phyloP scores from a whole-genome alignment of 805 yeast genomes.

The Myxozyma nipponensis region DNA sequence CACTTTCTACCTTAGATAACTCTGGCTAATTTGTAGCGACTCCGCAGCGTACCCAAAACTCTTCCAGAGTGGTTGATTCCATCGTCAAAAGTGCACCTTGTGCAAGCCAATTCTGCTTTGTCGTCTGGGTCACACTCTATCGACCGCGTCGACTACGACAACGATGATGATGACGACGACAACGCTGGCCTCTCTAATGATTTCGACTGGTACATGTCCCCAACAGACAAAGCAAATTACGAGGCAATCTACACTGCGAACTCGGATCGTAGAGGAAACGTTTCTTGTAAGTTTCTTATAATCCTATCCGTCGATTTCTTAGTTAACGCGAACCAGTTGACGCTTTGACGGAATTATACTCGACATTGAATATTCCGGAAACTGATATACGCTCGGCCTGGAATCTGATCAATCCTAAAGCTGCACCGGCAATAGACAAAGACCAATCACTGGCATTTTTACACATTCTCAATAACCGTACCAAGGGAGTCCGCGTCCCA shows the following conservation, averaged over 20 bases:
- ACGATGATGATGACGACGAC: constrained; percentile 51
- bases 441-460: constrained; percentile 87
- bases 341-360: constrained; percentile 63
- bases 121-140: constrained; percentile 32
- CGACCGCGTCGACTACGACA: constrained; percentile 18
- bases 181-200: constrained; percentile 62
- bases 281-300: constrained; percentile 44
- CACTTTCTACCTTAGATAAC: background rate
- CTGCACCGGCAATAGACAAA: constrained; percentile 80
- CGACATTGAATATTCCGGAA: constrained; percentile 71
- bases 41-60: constrained; percentile 55
- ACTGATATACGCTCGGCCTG: constrained; percentile 87
- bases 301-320: background rate
- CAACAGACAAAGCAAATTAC: constrained; percentile 74
- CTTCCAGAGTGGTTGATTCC: constrained; percentile 94
- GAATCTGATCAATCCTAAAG: constrained; percentile 86
- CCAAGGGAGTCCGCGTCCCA: constrained; percentile 79
- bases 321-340: constrained; percentile 39
- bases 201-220: constrained; percentile 96
- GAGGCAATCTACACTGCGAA: constrained; percentile 72
- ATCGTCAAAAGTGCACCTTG: constrained; percentile 75
- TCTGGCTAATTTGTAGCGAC: constrained; percentile 4
- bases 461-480: constrained; percentile 87
- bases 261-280: constrained; percentile 74
- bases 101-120: constrained; percentile 77